Percentiles rank a stretch among this genome's conserved stretches.
Conservation (phyloP, 768 basidiomycete species). For the Baorangia bicolor region DNA sequence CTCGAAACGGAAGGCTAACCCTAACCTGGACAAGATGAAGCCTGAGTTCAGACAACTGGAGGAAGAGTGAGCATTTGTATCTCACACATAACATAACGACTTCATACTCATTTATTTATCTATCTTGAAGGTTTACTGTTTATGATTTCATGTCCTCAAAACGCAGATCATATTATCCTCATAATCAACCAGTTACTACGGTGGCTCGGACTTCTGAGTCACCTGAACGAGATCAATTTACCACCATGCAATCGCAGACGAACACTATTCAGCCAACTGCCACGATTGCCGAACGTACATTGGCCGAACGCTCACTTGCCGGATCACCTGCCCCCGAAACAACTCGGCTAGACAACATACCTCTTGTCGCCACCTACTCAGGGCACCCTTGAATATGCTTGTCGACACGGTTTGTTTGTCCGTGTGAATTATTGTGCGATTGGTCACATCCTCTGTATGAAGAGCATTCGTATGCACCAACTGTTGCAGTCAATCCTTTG, state of each 20-base stretch:
- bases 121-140: conserved; percentile 69
- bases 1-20: conserved; percentile 84
- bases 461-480: background rate
- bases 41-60: conserved; percentile 91
- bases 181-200: conserved; percentile 60
- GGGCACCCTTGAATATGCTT: conserved; percentile 10
- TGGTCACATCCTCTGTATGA: background rate
- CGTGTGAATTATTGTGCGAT: background rate
- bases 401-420: background rate
- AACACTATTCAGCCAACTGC: conserved; percentile 43
- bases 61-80: conserved; percentile 65
- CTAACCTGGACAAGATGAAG: conserved; percentile 84
- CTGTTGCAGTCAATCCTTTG: conserved; percentile 7
- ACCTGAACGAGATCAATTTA: conserved; percentile 26
- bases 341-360: conserved; percentile 44
- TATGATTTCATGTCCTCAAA: conserved; percentile 79
- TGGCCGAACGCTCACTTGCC: conserved; percentile 41
- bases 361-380: conserved; percentile 26
- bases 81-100: background rate
- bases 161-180: conserved; percentile 85
- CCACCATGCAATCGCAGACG: conserved; percentile 35
- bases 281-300: conserved; percentile 41
- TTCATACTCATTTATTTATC: conserved; percentile 15
- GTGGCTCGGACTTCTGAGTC: conserved; percentile 31
- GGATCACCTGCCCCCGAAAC: conserved; percentile 38